Evolutionary conservation across 768 basidiomycete species (phyloP).

Genomic region (Kwoniella europaea): DNA sequence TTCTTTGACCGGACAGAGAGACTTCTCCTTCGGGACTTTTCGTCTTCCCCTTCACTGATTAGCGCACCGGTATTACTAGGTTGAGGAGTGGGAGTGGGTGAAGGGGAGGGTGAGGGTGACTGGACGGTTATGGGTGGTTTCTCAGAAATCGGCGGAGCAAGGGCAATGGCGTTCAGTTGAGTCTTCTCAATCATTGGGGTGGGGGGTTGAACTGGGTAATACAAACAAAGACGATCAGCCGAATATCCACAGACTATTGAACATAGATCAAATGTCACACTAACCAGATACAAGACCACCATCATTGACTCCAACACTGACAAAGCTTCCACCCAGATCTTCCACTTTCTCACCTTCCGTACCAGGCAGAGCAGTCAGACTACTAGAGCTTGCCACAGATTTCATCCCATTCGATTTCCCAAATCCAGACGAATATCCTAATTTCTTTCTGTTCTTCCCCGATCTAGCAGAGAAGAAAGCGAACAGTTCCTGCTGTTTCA

Average conservation of each 20-base stretch:
- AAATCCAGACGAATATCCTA: slow-evolving; percentile 28
- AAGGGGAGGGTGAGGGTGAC: slow-evolving; percentile 30
- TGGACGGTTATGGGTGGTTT: slow-evolving; percentile 17
- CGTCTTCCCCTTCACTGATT: background rate
- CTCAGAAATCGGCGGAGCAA: slow-evolving; percentile 9
- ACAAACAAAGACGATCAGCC: background rate
- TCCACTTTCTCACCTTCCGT: slow-evolving; percentile 8
- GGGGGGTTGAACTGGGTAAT: slow-evolving; percentile 26
- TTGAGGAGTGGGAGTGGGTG: slow-evolving; percentile 9
- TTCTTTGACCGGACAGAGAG: slow-evolving; percentile 27
- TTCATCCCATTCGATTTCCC: slow-evolving; percentile 21
- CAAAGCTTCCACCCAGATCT: slow-evolving; percentile 51
- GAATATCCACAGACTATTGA: too few relatives aligned
- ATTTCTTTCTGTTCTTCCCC: slow-evolving; percentile 46
- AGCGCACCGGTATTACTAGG: background rate
- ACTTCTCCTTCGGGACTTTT: slow-evolving; percentile 10
- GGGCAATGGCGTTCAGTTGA: background rate
- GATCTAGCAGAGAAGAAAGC: slow-evolving; percentile 74
- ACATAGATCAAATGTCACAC: slow-evolving; percentile 1
- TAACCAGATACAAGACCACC: slow-evolving; percentile 27
- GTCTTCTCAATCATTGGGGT: slow-evolving; percentile 9
- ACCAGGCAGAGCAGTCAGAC: slow-evolving; percentile 23
- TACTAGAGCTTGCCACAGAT: slow-evolving; percentile 24
- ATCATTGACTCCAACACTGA: slow-evolving; percentile 35
- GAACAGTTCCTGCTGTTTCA: slow-evolving; percentile 82